These are phyloP conservation scores for Ophiostoma novo-ulmi DNA, from an alignment of 2,329 filamentous ascomycete species.

Conservation along the genomic window DNA sequence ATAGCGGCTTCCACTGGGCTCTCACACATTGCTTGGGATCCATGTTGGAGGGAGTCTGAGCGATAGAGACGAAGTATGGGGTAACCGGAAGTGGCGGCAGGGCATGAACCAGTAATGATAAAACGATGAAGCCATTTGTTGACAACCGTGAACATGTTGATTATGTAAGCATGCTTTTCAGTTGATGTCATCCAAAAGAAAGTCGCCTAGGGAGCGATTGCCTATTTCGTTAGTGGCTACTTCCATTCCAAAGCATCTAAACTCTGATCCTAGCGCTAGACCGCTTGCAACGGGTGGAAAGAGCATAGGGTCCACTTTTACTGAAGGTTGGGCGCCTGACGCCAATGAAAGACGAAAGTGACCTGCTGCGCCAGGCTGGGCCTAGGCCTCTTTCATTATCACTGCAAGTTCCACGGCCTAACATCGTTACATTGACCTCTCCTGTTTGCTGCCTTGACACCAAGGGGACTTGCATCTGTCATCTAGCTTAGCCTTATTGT, in stretches of 20 bases:
- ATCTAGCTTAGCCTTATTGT: not conserved
- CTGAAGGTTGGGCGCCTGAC: not conserved
- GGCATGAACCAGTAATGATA: slow-evolving; percentile 17
- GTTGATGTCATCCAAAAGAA: slow-evolving; percentile 5
- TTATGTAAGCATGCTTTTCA: not conserved
- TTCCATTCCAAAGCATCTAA: not conserved
- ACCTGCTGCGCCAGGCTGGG: slow-evolving; percentile 8
- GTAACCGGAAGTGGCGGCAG: not conserved
- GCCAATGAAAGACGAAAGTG: not conserved
- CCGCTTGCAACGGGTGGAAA: slow-evolving; percentile 16
- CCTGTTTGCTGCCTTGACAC: slow-evolving; percentile 5
- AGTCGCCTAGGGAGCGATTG: not conserved
- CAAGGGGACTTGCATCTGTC: not conserved
- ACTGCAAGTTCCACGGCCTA: not conserved
- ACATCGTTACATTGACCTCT: not conserved
- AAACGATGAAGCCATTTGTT: not conserved
- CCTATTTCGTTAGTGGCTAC: slow-evolving; percentile 15
- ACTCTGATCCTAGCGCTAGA: slow-evolving; percentile 14
- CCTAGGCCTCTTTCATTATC: slow-evolving; percentile 1
- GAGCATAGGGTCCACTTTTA: slow-evolving; percentile 7
- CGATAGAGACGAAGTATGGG: not conserved
- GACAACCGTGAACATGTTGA: not conserved
- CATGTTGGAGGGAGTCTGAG: not conserved
- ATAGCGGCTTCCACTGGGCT: not conserved
- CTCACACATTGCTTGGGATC: not conserved